Percentiles rank a stretch among this genome's conserved stretches.
phyloP scores from a whole-genome alignment of 495 filamentous ascomycete genomes.

The Geopyxis carbonaria region DNA sequence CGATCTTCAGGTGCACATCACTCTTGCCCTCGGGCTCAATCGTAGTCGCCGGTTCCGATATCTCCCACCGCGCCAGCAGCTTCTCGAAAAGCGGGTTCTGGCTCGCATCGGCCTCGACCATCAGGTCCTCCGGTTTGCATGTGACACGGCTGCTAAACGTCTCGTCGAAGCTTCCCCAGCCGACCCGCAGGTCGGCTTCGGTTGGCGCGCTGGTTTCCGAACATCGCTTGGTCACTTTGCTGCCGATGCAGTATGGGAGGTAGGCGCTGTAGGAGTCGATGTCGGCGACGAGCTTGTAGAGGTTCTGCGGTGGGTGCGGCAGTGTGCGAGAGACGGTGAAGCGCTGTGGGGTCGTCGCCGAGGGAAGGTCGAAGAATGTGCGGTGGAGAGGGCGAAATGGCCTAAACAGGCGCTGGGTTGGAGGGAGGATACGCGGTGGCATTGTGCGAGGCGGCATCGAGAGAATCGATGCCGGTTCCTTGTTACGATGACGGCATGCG shows the following conservation, averaged over 20 bases:
- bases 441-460: no score
- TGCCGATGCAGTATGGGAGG: slow-evolving; percentile 67
- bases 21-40: slow-evolving; percentile 33
- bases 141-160: slow-evolving; percentile 57
- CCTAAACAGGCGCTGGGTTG: no score
- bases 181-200: slow-evolving; percentile 62
- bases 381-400: slow-evolving; percentile 11
- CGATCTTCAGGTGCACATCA: slow-evolving; percentile 55
- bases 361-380: slow-evolving; percentile 30
- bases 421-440: no score
- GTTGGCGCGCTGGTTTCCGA: slow-evolving; percentile 36
- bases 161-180: slow-evolving; percentile 68
- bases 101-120: slow-evolving; percentile 46
- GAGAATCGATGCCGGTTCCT: no score
- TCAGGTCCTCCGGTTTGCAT: slow-evolving; percentile 41
- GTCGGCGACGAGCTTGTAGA: slow-evolving; percentile 74
- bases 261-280: slow-evolving; percentile 64
- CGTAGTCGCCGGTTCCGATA: slow-evolving; percentile 33
- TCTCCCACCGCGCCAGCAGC: slow-evolving; percentile 61
- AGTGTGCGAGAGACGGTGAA: slow-evolving; percentile 63
- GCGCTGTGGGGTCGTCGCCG: slow-evolving; percentile 30
- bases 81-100: slow-evolving; percentile 49
- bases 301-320: slow-evolving; percentile 47
- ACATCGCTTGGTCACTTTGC: slow-evolving; percentile 46
- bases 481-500: no score